Evolutionary conservation across 2,329 filamentous ascomycete genomes (phyloP), one percentile per base, ranked within the genome.

Genomic region (Claviceps sp.): DNA sequence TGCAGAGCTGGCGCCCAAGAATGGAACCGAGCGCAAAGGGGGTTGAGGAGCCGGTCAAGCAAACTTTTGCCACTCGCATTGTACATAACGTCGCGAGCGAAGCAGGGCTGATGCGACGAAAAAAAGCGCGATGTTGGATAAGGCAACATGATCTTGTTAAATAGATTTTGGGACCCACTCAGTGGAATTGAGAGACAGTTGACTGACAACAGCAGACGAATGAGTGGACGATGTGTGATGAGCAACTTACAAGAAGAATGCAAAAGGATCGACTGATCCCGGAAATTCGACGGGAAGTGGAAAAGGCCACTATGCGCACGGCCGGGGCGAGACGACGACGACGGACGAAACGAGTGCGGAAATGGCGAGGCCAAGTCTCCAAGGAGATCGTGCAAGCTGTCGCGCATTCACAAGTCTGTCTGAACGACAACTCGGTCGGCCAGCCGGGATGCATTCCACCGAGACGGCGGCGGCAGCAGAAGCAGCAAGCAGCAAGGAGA

Each of bases 11-110:
- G 68, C 68, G 20, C 81, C 81, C 2, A 78, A 74, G 63, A 73
- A 80, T 50, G 76, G 77, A 13, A 75, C 74, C 2, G 80, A 84
- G 54, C 75, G 81, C 54, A 84, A 83, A 59, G 81, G 81, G 2
- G 81, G 81, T 34, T 53, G 48, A 53, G 38, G 14, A 6, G 5
- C 14, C 37, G 37, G 30, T 38, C 4, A 24, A 38, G 16, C 9
- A 26, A 24, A 43, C n/a, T 16, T 9, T 20, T 9, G 40, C 40
- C 8, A 42, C 4, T 9, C 40, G 9, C 24, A 24, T 30, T 45
- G 34, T 43, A 30, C 24, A 34, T 50, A 34, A 5, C 22, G 38
- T n/a, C 41, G 42, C 34, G 8, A 46, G n/a, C 42, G 4, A 22
- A 46, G 24, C 26, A 11, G 48, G 4, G 13, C 18, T 20, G 20